These are phyloP conservation scores for Verticillium zaregamsianum DNA, from an alignment of 2,329 filamentous ascomycete genomes.

Conservation along the genomic window DNA sequence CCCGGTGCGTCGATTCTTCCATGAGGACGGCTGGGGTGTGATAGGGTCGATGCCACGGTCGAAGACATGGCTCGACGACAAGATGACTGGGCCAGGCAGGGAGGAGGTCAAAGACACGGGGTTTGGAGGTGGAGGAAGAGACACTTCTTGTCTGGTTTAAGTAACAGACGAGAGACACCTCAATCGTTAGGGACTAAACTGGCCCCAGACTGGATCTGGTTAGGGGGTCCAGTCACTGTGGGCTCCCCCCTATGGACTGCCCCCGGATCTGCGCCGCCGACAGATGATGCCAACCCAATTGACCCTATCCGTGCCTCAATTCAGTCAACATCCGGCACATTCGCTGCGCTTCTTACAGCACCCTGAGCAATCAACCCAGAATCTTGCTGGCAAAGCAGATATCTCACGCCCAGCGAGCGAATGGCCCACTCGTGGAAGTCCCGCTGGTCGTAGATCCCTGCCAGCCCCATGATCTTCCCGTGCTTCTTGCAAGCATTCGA, in stretches of 20 bases:
- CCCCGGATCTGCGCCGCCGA: no score
- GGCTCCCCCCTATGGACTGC: no score
- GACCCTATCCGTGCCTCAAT: background rate
- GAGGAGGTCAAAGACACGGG: no score
- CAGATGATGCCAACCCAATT: background rate
- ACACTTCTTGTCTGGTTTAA: no score
- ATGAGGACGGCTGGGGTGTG: background rate
- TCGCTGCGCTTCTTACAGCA: background rate
- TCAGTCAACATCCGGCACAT: background rate
- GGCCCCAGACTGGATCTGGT: no score
- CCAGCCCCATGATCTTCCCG: conserved; percentile 17
- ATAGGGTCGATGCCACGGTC: background rate
- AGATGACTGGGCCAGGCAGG: no score
- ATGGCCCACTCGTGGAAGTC: conserved; percentile 15
- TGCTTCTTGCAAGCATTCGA: conserved; percentile 14
- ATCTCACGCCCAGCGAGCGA: conserved; percentile 12
- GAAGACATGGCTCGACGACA: no score
- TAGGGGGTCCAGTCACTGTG: no score
- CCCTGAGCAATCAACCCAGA: conserved; percentile 9
- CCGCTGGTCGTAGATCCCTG: conserved; percentile 17
- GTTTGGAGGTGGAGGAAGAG: no score
- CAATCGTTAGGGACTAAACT: no score
- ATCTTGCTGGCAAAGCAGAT: conserved; percentile 14
- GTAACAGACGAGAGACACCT: no score
- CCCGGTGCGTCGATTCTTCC: background rate